phyloP scores from a whole-genome alignment of 2,329 filamentous ascomycete species.

The Colletotrichum cuscutae region DNA sequence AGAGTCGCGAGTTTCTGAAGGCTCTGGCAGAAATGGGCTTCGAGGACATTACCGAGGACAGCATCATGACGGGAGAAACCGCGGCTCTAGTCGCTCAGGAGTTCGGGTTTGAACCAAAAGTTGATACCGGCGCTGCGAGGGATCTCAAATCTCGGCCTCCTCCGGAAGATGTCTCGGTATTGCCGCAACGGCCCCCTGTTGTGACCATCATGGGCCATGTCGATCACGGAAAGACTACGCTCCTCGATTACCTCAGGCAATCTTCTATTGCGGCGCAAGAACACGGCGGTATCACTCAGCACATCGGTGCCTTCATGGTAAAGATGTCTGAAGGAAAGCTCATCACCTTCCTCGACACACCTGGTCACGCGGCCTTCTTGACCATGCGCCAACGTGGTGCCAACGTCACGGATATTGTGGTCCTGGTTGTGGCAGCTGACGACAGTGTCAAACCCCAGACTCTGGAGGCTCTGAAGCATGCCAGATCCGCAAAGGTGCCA shows the following conservation, averaged over 20 bases:
- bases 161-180: slow-evolving; percentile 71
- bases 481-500: slow-evolving; percentile 85
- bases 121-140: slow-evolving; percentile 71
- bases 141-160: slow-evolving; percentile 79
- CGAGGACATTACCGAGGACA: slow-evolving; percentile 83
- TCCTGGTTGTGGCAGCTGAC: slow-evolving; percentile 94
- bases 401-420: slow-evolving; percentile 95
- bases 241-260: slow-evolving; percentile 92
- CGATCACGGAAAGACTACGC: slow-evolving; percentile 97
- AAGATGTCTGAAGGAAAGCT: slow-evolving; percentile 85
- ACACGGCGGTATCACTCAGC: slow-evolving; percentile 97
- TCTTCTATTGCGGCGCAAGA: slow-evolving; percentile 91
- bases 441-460: slow-evolving; percentile 99
- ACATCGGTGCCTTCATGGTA: slow-evolving; percentile 97
- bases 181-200: slow-evolving; percentile 86
- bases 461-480: slow-evolving; percentile 94
- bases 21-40: slow-evolving; percentile 90
- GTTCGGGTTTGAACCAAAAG: slow-evolving; percentile 88
- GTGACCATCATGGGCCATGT: slow-evolving; percentile 99
- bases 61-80: slow-evolving; percentile 90
- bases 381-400: slow-evolving; percentile 96
- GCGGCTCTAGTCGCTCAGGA: slow-evolving; percentile 91
- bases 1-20: slow-evolving; percentile 74
- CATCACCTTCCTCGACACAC: slow-evolving; percentile 97
- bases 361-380: slow-evolving; percentile 94